Percentiles rank a stretch among this genome's conserved stretches.
phyloP scores from a whole-genome alignment of 768 basidiomycete genomes.

The Imleria badia region DNA sequence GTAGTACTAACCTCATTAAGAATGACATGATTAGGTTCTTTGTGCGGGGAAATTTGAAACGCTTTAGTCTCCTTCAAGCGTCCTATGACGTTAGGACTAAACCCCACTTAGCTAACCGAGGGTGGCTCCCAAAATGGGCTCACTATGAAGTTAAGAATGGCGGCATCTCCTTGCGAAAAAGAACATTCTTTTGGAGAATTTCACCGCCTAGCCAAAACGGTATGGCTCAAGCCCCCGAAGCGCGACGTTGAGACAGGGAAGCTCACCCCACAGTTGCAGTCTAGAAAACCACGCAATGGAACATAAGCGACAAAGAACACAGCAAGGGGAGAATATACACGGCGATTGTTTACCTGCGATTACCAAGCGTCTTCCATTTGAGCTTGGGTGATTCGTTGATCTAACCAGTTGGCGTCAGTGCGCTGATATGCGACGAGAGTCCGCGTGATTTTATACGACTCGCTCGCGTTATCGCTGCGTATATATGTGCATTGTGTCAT shows the following conservation, averaged over 20 bases:
- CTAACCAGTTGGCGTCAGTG: conserved; percentile 40
- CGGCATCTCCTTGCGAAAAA: conserved; percentile 72
- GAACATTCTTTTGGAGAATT: conserved; percentile 61
- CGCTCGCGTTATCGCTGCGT: not conserved
- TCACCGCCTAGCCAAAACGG: conserved; percentile 59
- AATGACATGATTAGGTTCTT: conserved; percentile 83
- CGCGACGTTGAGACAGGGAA: not conserved
- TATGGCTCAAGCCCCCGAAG: not conserved
- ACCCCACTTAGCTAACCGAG: conserved; percentile 2
- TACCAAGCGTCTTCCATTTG: conserved; percentile 68
- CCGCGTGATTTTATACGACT: not conserved
- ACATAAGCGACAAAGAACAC: not conserved
- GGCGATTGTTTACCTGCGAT: conserved; percentile 10
- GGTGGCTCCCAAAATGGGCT: conserved; percentile 22
- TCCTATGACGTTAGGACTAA: conserved; percentile 76
- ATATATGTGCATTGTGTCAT: not conserved
- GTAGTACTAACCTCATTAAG: conserved; percentile 68
- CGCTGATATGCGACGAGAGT: conserved; percentile 1
- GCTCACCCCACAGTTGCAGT: conserved; percentile 70
- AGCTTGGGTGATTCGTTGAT: conserved; percentile 75
- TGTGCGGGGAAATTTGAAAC: conserved; percentile 63
- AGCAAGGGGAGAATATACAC: conserved; percentile 1
- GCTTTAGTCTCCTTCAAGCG: conserved; percentile 65
- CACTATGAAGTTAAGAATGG: conserved; percentile 68
- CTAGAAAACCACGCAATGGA: conserved; percentile 34